Conservation (phyloP, 352 stramenopile genomes). For the Saprolegnia parasitica region DNA sequence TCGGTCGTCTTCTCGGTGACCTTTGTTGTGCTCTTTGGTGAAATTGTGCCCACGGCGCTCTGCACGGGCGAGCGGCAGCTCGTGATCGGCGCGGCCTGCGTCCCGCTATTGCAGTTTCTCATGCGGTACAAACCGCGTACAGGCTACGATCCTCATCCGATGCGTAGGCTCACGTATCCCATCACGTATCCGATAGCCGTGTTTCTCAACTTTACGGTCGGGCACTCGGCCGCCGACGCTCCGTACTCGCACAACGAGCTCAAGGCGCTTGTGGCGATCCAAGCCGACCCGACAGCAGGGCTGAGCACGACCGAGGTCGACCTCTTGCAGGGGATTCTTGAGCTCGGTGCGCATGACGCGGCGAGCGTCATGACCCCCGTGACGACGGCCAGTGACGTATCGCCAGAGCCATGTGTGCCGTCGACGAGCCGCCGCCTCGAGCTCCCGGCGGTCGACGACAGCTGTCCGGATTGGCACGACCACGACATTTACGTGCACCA, state of each 20-base stretch:
- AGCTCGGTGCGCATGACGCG: background rate
- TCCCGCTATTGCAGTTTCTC: background rate
- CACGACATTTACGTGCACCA: constrained; percentile 2
- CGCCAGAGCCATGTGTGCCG: background rate
- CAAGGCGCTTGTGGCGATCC: constrained; percentile 6
- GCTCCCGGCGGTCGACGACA: background rate
- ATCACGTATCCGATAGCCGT: constrained; percentile 17
- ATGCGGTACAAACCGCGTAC: background rate
- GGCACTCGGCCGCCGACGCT: background rate
- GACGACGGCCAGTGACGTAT: background rate
- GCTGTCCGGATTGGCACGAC: background rate
- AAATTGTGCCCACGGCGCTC: constrained; percentile 85
- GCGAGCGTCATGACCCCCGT: background rate
- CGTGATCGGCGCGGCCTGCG: constrained; percentile 17
- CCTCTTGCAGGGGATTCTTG: constrained; percentile 2
- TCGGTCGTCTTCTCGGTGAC: constrained; percentile 85
- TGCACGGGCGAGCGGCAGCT: constrained; percentile 52
- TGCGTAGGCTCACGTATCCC: constrained; percentile 7
- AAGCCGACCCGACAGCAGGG: background rate
- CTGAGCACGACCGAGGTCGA: background rate
- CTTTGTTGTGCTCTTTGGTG: constrained; percentile 93
- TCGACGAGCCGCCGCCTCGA: background rate
- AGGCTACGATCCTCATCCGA: background rate
- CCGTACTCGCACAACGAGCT: constrained; percentile 17
- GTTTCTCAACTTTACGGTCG: constrained; percentile 7